phyloP scores from a whole-genome alignment of 2,329 filamentous ascomycete species.

The Eutypa lata region DNA sequence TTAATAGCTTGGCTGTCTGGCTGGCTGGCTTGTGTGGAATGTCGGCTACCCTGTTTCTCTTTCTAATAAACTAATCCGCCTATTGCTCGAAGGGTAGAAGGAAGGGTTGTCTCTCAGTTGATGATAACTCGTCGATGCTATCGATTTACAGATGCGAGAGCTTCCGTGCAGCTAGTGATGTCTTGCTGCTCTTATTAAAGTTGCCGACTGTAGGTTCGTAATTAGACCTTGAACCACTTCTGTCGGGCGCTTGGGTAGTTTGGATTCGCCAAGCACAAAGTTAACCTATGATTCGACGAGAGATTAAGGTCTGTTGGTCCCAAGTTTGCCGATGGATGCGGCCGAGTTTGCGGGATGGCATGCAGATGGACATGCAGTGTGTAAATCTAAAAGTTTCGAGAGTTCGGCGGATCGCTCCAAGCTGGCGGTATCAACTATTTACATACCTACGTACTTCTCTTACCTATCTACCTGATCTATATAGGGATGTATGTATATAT shows the following conservation, averaged over 20 bases:
- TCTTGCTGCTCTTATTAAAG: neutral
- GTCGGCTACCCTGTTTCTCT: neutral
- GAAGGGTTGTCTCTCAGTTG: neutral
- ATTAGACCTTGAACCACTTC: neutral
- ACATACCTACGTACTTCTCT: neutral
- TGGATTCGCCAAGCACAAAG: neutral
- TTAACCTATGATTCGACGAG: neutral
- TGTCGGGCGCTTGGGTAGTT: neutral
- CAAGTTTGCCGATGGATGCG: neutral
- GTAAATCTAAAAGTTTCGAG: neutral
- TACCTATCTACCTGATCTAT: too few species aligned
- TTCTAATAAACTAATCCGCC: neutral
- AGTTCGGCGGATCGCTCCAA: neutral
- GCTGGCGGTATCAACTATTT: neutral
- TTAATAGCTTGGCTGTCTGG: neutral
- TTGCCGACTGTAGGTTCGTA: too few species aligned
- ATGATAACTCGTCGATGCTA: too few species aligned
- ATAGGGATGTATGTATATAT: too few species aligned
- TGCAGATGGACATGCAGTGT: neutral
- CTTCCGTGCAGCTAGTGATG: neutral
- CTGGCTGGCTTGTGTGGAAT: neutral
- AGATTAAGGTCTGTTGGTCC: neutral
- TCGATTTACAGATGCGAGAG: neutral
- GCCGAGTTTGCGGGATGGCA: neutral
- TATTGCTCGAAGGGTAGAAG: neutral